A percentile compares a stretch with the other conserved stretches of the same genome.
These are phyloP conservation scores for Psilocybe tampanensis DNA, from an alignment of 768 basidiomycete genomes.

Conservation along the genomic window DNA sequence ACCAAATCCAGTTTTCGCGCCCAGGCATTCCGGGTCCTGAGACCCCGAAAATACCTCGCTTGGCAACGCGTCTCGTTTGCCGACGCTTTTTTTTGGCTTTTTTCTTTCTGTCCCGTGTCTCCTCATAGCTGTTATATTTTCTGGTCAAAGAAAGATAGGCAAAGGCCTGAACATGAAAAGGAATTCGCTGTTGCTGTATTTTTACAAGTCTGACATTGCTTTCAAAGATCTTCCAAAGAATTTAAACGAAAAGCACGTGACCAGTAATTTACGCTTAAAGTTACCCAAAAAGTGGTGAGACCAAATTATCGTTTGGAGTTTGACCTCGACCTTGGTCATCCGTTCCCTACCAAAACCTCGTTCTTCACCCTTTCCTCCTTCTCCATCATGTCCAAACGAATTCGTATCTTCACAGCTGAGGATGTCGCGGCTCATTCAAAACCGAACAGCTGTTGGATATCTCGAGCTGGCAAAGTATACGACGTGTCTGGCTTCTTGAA, in stretches of 20 bases:
- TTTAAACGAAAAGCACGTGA: too few species aligned
- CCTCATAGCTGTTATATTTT: too few species aligned
- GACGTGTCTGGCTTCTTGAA: slow-evolving; percentile 82
- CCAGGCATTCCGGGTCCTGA: too few species aligned
- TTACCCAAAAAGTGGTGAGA: slow-evolving; percentile 28
- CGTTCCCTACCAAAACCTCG: not conserved
- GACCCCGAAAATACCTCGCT: too few species aligned
- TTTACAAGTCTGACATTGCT: not conserved
- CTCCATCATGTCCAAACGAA: slow-evolving; percentile 59
- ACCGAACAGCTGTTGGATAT: slow-evolving; percentile 76
- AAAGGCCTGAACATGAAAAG: too few species aligned
- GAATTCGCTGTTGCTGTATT: too few species aligned
- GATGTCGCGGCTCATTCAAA: slow-evolving; percentile 72
- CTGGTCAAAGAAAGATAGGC: too few species aligned
- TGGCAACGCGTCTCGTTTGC: too few species aligned
- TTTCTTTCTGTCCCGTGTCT: too few species aligned
- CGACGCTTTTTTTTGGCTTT: not conserved
- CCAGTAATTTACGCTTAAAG: too few species aligned
- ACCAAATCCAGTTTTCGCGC: slow-evolving; percentile 1
- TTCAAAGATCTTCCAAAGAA: not conserved
- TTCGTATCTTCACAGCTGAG: slow-evolving; percentile 73
- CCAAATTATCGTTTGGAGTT: not conserved
- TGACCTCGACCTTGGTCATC: too few species aligned
- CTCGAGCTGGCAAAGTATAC: slow-evolving; percentile 83
- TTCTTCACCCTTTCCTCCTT: not conserved